Base-by-base conservation (phyloP, 129 eudicot genomes). In the Lonicera japonica region DNA sequence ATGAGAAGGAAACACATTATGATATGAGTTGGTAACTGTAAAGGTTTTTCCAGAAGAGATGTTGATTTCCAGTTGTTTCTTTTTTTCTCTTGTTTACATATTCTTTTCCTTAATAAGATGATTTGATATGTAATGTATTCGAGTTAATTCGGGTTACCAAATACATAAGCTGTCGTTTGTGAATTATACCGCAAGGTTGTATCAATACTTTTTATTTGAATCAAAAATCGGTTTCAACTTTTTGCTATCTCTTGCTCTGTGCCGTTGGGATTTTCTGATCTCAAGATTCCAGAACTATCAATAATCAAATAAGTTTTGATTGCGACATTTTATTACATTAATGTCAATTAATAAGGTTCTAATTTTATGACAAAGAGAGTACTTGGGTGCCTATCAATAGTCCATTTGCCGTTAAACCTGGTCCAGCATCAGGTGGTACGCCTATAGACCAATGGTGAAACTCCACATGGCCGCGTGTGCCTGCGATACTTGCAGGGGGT, bases 1-100 rank as follows among this genome's bases (percentile, higher is more conserved):
- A 78, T 88, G 86, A 92, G 73, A 56, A 38, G 23, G 40, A 47
- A 8, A 15, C 16, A 47, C 9, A 3, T n/a, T 10, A 0, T 7
- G 29, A 11, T 22, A 13, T 46, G 3, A 50, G 13, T 22, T 43
- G 5, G 1, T 10, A 8, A 21, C 12, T 24, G 21, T 14, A 54
- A 29, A 43, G 50, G 5, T 20, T 17, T 11, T 46, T 4, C 53
- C 25, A 21, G 21, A 56, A 61, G 64, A 21, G 54, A 69, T 36
- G 73, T 65, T 78, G 62, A 36, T 69, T 41, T 43, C 50, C 1
- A 43, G 16, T 43, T 43, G 16, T 43, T 43, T 8, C 8, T 43
- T 1, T 14, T 43, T 43, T 1, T 14, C 1, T 43, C 50, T 43
- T 34, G 57, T 62, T 21, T 72, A 40, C 46, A 25, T 36, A 16